Percentiles rank a stretch among this genome's conserved stretches.
Conservation (phyloP, 495 filamentous ascomycete genomes). For the Aspergillus hancockii region DNA sequence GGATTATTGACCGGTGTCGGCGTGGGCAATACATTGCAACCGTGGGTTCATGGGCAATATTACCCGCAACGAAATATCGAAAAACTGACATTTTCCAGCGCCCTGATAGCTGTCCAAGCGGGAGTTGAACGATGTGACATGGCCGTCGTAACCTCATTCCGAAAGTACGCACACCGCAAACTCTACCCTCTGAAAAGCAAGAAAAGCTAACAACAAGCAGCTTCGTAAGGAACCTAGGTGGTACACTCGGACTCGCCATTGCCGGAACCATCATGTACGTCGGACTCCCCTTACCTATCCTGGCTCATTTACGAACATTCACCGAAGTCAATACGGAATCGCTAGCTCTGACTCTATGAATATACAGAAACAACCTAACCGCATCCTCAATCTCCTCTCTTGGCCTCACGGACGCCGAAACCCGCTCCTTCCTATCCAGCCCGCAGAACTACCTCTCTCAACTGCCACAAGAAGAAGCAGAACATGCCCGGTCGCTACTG, state of each 20-base stretch:
- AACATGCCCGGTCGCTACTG: constrained; percentile 36
- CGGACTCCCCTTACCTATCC: background rate
- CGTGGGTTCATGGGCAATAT: constrained; percentile 29
- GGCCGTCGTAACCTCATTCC: constrained; percentile 55
- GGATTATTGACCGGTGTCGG: constrained; percentile 52
- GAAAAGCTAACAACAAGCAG: constrained; percentile 28
- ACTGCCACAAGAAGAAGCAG: constrained; percentile 31
- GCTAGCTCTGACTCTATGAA: background rate
- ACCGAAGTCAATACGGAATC: no score
- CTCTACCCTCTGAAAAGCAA: background rate
- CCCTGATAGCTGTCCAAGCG: constrained; percentile 54
- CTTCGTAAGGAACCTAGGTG: constrained; percentile 54
- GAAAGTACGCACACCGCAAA: constrained; percentile 41
- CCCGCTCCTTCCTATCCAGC: constrained; percentile 32
- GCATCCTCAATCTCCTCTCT: constrained; percentile 36
- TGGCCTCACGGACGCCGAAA: constrained; percentile 24
- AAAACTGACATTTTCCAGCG: constrained; percentile 13
- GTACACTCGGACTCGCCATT: constrained; percentile 53
- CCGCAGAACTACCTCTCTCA: constrained; percentile 34
- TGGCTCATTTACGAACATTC: constrained; percentile 6
- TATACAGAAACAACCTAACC: constrained; percentile 46
- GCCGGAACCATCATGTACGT: constrained; percentile 52
- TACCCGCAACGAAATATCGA: background rate
- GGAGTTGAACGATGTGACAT: constrained; percentile 54
- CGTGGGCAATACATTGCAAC: constrained; percentile 55